Base-by-base conservation (phyloP, 179 eudicot genomes). In the Pouteria campechiana region DNA sequence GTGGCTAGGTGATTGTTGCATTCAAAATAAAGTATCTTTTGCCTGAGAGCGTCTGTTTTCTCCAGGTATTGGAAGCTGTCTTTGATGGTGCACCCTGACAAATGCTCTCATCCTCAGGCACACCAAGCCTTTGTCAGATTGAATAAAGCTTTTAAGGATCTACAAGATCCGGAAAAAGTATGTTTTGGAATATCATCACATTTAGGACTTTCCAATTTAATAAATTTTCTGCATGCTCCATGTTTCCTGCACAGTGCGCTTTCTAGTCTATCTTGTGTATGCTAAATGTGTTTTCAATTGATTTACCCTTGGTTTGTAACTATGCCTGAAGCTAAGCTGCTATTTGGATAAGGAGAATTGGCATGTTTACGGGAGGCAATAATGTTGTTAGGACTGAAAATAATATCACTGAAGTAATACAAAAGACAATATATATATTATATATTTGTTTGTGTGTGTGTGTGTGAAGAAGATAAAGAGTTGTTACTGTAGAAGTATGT, bases 31-130 rank as follows among this genome's bases (percentile, higher is more conserved):
- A 12, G 29, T 21, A 1, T 16, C 28, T 44, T 40, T 21, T 34
- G 13, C 18, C 37, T 32, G 31, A 25, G 25, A 17, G 39, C 40
- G 23, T 17, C 48, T 37, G 17, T 48, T 50, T 37, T 38, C 3
- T 57, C 33, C 46, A 88, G 97, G 75, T 89, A 81, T 52, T 89
- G 95, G 97, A 89, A 89, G 62, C 40, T 89, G 59, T 89, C 97
- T 18, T 79, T 85, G 23, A 78, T 89, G 93, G 95, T 89, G 47
- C 97, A 89, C 55, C 97, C 97, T 37, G 97, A 89, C 74, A 89
- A 89, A 70, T 85, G 95, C 41, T 47, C 97, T 76, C 97, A 89
- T 69, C 97, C 97, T 38, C 86, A 89, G 66, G 97, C 97, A 47
- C 58, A 81, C 44, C 86, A 89, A 68, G 97, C 97, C 32, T 89